A percentile compares a stretch with the other conserved stretches of the same genome.
Evolutionary conservation across 441 rosid species (phyloP).

Genomic region (Erodium chrysanthum): DNA sequence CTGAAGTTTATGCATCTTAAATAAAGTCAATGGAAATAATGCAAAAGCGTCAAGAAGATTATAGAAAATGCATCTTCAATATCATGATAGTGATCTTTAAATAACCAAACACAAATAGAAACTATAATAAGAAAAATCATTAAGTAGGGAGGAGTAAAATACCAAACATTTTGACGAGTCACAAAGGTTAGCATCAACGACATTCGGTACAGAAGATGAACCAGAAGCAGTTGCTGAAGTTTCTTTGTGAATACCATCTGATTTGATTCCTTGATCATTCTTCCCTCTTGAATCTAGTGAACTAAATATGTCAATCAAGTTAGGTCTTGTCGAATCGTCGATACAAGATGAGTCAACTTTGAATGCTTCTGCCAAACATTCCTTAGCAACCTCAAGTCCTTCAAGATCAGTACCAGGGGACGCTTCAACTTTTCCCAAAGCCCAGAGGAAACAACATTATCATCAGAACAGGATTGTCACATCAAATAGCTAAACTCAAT

Average conservation of each 20-base stretch:
- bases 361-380: constrained; percentile 59
- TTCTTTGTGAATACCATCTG: constrained; percentile 14
- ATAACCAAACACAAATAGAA: not conserved
- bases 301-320: constrained; percentile 44
- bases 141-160: not conserved
- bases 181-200: constrained; percentile 17
- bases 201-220: constrained; percentile 26
- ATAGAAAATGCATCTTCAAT: not conserved
- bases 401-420: constrained; percentile 60
- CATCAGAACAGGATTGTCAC: constrained; percentile 1
- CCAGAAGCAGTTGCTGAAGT: constrained; percentile 26
- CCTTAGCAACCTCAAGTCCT: constrained; percentile 72
- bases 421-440: constrained; percentile 59
- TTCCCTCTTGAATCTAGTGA: constrained; percentile 29
- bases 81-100: not conserved
- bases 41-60: not conserved
- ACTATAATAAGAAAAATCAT: not conserved
- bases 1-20: not conserved
- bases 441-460: constrained; percentile 8
- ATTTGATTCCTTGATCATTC: constrained; percentile 10
- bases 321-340: constrained; percentile 24
- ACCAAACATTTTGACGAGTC: constrained; percentile 23
- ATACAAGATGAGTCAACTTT: constrained; percentile 29
- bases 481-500: constrained; percentile 5
- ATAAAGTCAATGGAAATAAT: not conserved